Evolutionary conservation across 1,284 basidiomycete genomes (phyloP), one percentile per base, ranked within the genome.

Genomic region (Stereum hirsutum): DNA sequence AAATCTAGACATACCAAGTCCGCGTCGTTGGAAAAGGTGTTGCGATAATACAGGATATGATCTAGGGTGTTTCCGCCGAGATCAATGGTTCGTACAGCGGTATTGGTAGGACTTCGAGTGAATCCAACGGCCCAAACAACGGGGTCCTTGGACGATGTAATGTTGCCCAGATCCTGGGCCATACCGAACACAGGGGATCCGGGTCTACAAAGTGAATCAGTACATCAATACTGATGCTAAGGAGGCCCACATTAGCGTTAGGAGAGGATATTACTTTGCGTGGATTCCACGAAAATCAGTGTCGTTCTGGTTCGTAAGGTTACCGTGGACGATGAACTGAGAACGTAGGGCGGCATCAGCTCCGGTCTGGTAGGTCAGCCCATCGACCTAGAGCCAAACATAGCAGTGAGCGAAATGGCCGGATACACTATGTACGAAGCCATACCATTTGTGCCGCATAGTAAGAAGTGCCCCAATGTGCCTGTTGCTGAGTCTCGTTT

Each of bases 331-430:
- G 28, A 57, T 53, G 43, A 64, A 66, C 4, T 48, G 44, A 5
- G 48, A 52, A 5, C 67, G 65, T 7, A 58, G 36, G 17, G 41
- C 46, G 1, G 44, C 47, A 41, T 62, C 62, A 25, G 52, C 34
- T 1, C 58, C 66, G 10, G 61, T 62, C 45, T 66, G 57, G 44
- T 57, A 62, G 3, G 65, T 60, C 11, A 61, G 43, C 12, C 46
- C 54, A n/a, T 52, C 39, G 12, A 44, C 41, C 58, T 63, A 42
- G 4, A 5, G 19, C 28, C n/a, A 46, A 30, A 26, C 8, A 19
- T 35, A 35, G 10, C 11, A 15, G 8, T 30, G n/a, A n/a, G n/a
- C n/a, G n/a, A n/a, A n/a, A n/a, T n/a, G n/a, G n/a, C n/a, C n/a
- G n/a, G n/a, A n/a, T n/a, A n/a, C n/a, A n/a, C n/a, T n/a, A n/a